Evolutionary conservation across 345 rosid species (phyloP).

Genomic region (Melaleuca quinquenervia): DNA sequence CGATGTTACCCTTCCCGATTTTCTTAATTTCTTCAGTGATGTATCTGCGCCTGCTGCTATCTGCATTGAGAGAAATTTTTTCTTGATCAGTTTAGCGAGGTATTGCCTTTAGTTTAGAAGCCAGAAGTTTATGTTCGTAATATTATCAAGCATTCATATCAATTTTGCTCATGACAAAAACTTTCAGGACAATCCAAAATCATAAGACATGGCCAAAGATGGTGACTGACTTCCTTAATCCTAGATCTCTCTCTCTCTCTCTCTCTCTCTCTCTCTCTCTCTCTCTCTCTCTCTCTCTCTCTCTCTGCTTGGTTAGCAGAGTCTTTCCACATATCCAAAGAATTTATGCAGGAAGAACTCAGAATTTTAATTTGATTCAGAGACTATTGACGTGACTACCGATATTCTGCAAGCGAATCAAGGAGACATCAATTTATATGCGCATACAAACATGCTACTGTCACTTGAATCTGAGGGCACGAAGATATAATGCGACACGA

Average conservation of each 20-base stretch:
- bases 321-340: neutral
- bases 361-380: neutral
- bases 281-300: neutral
- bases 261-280: neutral
- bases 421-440: neutral
- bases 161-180: neutral
- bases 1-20: slow-evolving; percentile 58
- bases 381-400: neutral
- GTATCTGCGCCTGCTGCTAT: slow-evolving; percentile 61
- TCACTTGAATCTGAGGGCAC: neutral
- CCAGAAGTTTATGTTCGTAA: neutral
- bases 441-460: neutral
- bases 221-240: neutral
- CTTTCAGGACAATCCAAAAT: neutral
- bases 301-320: neutral
- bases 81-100: neutral
- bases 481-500: neutral
- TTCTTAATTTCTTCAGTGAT: slow-evolving; percentile 51
- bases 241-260: neutral
- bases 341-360: neutral
- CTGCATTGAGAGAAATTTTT: slow-evolving; percentile 15
- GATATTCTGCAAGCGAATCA: neutral
- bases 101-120: neutral
- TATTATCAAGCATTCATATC: neutral
- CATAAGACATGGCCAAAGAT: neutral